Percentiles rank a stretch among this genome's conserved stretches.
Conservation (phyloP, 257 asterid species). For the Solanum medicagineum region DNA sequence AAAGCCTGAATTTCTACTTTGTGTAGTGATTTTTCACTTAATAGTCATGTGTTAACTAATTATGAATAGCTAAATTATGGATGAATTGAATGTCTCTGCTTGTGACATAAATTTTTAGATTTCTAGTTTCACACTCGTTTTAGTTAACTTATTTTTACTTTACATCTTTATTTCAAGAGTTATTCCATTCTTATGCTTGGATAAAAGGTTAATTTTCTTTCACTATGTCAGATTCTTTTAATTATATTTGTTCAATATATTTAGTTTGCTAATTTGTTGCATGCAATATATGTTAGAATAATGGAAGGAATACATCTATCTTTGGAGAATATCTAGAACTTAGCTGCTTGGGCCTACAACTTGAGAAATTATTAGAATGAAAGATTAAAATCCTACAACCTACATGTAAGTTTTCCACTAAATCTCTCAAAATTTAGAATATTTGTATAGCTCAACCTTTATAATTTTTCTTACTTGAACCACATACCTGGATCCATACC, state of each 20-base stretch:
- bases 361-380: neutral
- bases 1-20: neutral
- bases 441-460: neutral
- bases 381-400: neutral
- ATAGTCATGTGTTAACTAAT: neutral
- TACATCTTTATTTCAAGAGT: neutral
- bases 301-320: neutral
- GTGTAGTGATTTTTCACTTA: neutral
- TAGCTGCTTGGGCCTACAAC: neutral
- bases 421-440: neutral
- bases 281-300: neutral
- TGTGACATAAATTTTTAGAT: too few species aligned
- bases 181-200: neutral
- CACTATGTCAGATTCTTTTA: neutral
- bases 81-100: too few species aligned
- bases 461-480: neutral
- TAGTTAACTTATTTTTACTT: neutral
- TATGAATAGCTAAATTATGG: neutral
- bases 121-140: neutral
- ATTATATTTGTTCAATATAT: neutral
- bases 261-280: neutral
- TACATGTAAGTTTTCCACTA: neutral
- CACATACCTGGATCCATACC: neutral
- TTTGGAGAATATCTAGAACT: neutral
- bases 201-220: neutral